Conservation (phyloP, 768 basidiomycete species). For the Pisolithus orientalis region DNA sequence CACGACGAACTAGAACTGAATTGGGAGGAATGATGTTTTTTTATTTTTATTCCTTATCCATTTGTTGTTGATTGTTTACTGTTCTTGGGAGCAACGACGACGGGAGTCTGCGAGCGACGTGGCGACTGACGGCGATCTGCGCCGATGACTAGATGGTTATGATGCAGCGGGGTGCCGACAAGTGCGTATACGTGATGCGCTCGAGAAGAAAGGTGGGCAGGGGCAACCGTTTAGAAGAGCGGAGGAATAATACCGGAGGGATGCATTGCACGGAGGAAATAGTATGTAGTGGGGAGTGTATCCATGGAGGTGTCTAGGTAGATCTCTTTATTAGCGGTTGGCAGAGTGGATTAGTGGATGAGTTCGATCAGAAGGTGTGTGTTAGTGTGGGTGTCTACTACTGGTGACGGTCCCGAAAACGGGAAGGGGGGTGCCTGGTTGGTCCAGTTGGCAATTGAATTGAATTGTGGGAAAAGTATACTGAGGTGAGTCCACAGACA, state of each 20-base stretch:
- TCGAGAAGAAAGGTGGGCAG: constrained; percentile 6
- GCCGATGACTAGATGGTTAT: not conserved
- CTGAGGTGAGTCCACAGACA: not conserved
- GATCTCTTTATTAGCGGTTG: constrained; percentile 6
- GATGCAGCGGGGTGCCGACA: not conserved
- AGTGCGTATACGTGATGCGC: not conserved
- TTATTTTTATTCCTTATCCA: too few species aligned
- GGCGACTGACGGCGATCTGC: constrained; percentile 4
- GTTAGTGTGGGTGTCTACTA: constrained; percentile 15
- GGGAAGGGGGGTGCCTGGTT: constrained; percentile 24
- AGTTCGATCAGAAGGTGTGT: constrained; percentile 20
- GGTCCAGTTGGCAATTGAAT: not conserved
- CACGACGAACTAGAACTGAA: not conserved
- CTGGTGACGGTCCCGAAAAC: constrained; percentile 29
- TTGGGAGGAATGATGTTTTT: not conserved
- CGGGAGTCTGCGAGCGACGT: constrained; percentile 1
- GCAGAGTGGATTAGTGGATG: constrained; percentile 8
- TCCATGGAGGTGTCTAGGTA: constrained; percentile 24
- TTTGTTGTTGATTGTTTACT: not conserved
- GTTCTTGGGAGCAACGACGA: not conserved
- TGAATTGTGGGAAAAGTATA: constrained; percentile 10
- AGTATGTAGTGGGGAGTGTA: constrained; percentile 9
- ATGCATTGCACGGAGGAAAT: not conserved
- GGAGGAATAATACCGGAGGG: constrained; percentile 5
- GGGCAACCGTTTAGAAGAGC: constrained; percentile 7